Base-by-base conservation (phyloP, 2,329 filamentous ascomycete species). In the Elsinoe batatas region DNA sequence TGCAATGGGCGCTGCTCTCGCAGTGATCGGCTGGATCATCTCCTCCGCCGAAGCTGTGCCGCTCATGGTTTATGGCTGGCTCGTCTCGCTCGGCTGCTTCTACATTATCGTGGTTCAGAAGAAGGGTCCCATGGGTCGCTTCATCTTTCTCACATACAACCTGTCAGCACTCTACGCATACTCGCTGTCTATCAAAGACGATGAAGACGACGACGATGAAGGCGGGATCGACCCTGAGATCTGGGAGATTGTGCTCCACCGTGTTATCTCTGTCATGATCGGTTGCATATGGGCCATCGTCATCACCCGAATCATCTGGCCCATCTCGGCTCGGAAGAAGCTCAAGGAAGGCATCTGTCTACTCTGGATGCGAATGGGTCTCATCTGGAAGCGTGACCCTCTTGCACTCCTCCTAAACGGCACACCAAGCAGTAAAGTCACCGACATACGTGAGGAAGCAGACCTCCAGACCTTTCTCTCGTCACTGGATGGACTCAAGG, bases 321-420 rank as follows among this genome's bases (percentile, higher is more conserved):
- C 93, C 7, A 94, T 96, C 59, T 93, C 89, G 32, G 93, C 90
- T 1, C 81, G 93, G 42, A 78, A 80, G 60, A 95, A 95, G 71
- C 84, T 97, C 64, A 89, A 93, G 65, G 85, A 95, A 64, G 91
- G 91, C 1, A 77, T 96, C 10, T 88, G 88, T 26, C 77, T 95
- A n/a, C 75, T 98, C 11, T 97, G 93, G 80, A 78, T 98, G 5
- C 88, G 94, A 57, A 91, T 98, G 83, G 88, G 90, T 13, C 78
- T 98, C 33, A 91, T 97, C 61, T 98, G 93, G 93, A 95, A 91
- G 72, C 83, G 91, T 43, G 91, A 94, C 7, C 93, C 93, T 0
- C 75, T 98, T 20, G 85, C 87, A 3, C 81, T 84, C 5, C 78
- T 95, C 12, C 66, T 76, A 1, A 65, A 69, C 2, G 72, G 72